Evolutionary conservation across 345 rosid species (phyloP), one percentile per base, ranked within the genome.

Genomic region (Brassica cretica): DNA sequence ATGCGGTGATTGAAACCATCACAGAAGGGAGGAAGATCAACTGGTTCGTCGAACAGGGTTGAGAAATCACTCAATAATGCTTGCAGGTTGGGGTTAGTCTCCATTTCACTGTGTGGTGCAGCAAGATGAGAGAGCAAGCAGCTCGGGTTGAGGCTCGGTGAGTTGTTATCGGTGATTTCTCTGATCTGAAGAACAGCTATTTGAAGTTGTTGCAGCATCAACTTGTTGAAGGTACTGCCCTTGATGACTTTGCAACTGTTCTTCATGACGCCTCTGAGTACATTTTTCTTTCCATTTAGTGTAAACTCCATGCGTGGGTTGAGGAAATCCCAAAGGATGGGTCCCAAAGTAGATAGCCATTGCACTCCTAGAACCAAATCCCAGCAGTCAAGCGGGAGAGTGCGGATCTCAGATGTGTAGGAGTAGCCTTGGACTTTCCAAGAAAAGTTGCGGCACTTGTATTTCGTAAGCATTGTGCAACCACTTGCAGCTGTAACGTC

Each of bases 31-130:
- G 41, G 41, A 35, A 35, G 41, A 8, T 35, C 10, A 6, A 2
- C 41, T 7, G 41, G 41, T 35, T 35, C 41, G 0, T 35, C 41
- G 41, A 35, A 35, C 41, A 35, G 10, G 9, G 9, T 7, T 1
- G 41, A 35, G 41, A 35, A 11, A 10, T 11, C n/a, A 44, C 5
- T 44, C 1, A 10, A 3, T 12, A 11, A 12, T 2, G 15, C 15
- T 0, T 12, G 16, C 6, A 5, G 0, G 6, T 12, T 1, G 1
- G n/a, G 5, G 16, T 4, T 1, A 14, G 0, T 4, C 5, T 2
- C 5, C 5, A 12, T 44, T 11, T 11, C 53, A 12, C n/a, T 35
- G 41, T 35, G 41, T 0, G 1, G 0, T 10, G n/a, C n/a, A 3
- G 15, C 5, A 3, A 44, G 14, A 3, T 44, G 53, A 11, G 53